Percentiles rank a stretch among this genome's conserved stretches.
Conservation (phyloP, 2,329 filamentous ascomycete genomes). For the Alternaria gansuensis region DNA sequence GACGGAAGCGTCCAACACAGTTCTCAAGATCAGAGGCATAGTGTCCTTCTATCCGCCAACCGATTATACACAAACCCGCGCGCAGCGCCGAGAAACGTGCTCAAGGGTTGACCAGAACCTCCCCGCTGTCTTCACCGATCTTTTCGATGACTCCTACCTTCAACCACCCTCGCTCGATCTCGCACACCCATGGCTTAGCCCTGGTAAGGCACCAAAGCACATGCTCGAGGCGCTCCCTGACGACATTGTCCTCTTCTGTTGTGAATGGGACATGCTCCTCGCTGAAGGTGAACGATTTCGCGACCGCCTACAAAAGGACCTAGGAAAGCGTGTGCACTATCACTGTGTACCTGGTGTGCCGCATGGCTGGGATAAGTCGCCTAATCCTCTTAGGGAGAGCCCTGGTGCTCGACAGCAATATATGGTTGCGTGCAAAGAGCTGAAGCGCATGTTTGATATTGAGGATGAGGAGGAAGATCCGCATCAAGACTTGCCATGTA, state of each 20-base stretch:
- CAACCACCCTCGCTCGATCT: conserved; percentile 60
- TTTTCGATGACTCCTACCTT: conserved; percentile 63
- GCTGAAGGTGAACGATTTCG: conserved; percentile 69
- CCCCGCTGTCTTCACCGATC: conserved; percentile 60
- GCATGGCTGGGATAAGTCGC: conserved; percentile 73
- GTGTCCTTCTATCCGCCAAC: conserved; percentile 70
- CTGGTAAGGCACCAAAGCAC: conserved; percentile 63
- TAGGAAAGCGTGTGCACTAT: conserved; percentile 67
- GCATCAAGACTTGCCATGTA: conserved; percentile 17
- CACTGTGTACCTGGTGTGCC: conserved; percentile 66
- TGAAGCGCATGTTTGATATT: conserved; percentile 57
- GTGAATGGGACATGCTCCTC: conserved; percentile 74
- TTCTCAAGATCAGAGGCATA: conserved; percentile 63
- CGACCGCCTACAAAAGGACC: conserved; percentile 61
- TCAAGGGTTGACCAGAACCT: conserved; percentile 62
- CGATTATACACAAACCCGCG: conserved; percentile 69
- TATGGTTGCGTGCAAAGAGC: conserved; percentile 61
- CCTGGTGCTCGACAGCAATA: conserved; percentile 64
- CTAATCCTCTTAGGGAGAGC: conserved; percentile 65
- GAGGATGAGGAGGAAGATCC: conserved; percentile 42
- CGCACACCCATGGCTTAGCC: conserved; percentile 66
- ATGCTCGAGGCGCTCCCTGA: conserved; percentile 65
- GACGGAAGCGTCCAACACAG: conserved; percentile 46
- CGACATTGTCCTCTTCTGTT: conserved; percentile 69
- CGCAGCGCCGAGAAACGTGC: conserved; percentile 65